phyloP scores from a whole-genome alignment of 306 rosid species.

The Vigna reflexopilosa region DNA sequence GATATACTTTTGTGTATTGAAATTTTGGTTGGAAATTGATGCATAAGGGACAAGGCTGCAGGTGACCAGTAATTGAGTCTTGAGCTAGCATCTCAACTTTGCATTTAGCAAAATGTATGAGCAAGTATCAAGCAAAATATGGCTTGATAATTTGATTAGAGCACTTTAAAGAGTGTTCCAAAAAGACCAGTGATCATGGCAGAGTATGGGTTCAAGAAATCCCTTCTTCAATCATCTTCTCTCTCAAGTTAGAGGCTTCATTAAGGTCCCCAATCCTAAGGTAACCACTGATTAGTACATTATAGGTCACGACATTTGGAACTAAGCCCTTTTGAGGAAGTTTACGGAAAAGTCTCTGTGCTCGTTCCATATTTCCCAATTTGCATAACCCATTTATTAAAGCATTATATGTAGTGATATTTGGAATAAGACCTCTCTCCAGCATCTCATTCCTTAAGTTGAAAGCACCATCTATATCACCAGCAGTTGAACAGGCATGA shows the following conservation, averaged over 20 bases:
- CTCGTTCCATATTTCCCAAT: constrained; percentile 78
- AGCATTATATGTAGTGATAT: constrained; percentile 74
- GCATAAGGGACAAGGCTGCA: constrained; percentile 32
- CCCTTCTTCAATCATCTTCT: constrained; percentile 68
- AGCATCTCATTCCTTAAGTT: constrained; percentile 77
- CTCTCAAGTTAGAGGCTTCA: constrained; percentile 72
- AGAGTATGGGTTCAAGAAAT: constrained; percentile 56
- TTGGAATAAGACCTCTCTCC: constrained; percentile 69
- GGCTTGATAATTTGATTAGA: constrained; percentile 49
- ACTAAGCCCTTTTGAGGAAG: constrained; percentile 71
- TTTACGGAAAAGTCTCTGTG: constrained; percentile 69
- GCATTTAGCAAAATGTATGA: constrained; percentile 30
- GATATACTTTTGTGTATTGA: neutral
- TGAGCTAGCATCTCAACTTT: constrained; percentile 25
- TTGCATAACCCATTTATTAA: constrained; percentile 81
- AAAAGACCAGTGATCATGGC: constrained; percentile 52
- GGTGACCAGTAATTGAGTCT: constrained; percentile 1
- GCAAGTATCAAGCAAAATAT: constrained; percentile 39
- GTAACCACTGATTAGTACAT: constrained; percentile 69
- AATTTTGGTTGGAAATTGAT: constrained; percentile 10
- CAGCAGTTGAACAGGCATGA: constrained; percentile 68
- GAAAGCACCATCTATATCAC: constrained; percentile 80
- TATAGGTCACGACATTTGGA: constrained; percentile 77
- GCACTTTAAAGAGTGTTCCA: constrained; percentile 39
- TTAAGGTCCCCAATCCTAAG: constrained; percentile 60